Conservation (phyloP, 257 asterid genomes). For the Fraxinus excelsior region DNA sequence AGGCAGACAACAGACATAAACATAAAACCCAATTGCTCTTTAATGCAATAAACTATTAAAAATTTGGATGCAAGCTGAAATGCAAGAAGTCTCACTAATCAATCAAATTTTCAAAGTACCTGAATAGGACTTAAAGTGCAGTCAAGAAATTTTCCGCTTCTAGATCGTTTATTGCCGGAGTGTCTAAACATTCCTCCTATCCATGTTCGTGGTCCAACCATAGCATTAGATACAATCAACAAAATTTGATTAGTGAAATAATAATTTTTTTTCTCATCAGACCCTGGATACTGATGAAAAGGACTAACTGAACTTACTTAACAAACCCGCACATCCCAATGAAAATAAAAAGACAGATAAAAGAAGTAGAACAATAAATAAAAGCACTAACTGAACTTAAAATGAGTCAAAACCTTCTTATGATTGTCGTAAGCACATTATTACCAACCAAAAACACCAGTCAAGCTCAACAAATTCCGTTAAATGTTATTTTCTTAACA, state of each 20-base stretch:
- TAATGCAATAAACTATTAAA: not conserved
- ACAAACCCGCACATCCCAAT: not conserved
- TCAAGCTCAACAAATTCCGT: not conserved
- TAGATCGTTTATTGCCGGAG: constrained; percentile 55
- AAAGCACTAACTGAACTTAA: too few species aligned
- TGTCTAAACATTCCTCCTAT: constrained; percentile 84
- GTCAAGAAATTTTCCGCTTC: constrained; percentile 56
- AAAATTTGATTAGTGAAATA: constrained; percentile 8
- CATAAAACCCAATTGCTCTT: not conserved
- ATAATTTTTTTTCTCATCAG: not conserved
- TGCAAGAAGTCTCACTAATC: not conserved
- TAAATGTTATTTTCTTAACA: not conserved
- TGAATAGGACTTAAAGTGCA: constrained; percentile 59
- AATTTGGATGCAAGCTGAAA: not conserved
- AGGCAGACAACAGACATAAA: not conserved
- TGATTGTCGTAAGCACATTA: too few species aligned
- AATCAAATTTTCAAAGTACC: constrained; percentile 41
- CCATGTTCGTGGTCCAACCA: constrained; percentile 98
- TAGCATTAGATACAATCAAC: constrained; percentile 77
- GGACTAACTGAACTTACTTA: not conserved
- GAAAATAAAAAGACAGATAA: not conserved
- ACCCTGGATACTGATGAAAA: not conserved
- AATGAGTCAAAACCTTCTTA: too few species aligned
- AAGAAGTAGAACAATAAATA: too few species aligned
- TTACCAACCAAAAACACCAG: too few species aligned